Evolutionary conservation across 805 yeast genomes (phyloP).

Genomic region (Vanderwaltozyma tropicalis): DNA sequence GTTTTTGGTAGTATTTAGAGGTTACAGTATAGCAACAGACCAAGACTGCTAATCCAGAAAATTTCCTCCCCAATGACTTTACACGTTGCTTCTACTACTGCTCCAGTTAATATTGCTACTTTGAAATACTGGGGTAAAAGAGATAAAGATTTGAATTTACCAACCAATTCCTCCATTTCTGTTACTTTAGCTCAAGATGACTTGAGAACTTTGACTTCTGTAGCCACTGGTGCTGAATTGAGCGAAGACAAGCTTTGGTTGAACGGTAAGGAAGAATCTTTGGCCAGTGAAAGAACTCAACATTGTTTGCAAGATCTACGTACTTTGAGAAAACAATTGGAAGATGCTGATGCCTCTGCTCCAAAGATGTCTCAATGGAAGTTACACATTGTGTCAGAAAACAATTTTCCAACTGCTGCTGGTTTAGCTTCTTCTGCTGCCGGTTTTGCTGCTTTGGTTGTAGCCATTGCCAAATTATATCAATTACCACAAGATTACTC

Average conservation of each 20-base stretch:
- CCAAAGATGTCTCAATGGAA: constrained; percentile 56
- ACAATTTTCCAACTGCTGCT: constrained; percentile 98
- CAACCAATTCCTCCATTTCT: constrained; percentile 92
- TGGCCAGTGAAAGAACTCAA: constrained; percentile 50
- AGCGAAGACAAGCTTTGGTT: constrained; percentile 65
- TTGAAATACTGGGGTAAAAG: constrained; percentile 98
- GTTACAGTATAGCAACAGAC: background rate
- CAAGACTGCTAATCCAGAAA: background rate
- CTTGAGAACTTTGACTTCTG: constrained; percentile 85
- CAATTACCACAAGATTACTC: constrained; percentile 75
- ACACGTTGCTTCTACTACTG: constrained; percentile 74
- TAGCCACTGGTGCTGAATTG: constrained; percentile 51
- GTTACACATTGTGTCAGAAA: constrained; percentile 79
- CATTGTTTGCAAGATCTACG: constrained; percentile 74
- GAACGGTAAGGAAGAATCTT: constrained; percentile 72
- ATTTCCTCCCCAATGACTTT: constrained; percentile 33
- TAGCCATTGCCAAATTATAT: constrained; percentile 77
- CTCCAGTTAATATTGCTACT: constrained; percentile 97
- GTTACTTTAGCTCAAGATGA: constrained; percentile 90
- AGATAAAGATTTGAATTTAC: constrained; percentile 77
- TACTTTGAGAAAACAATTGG: constrained; percentile 50
- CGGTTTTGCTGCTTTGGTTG: constrained; percentile 92
- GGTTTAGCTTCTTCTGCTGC: constrained; percentile 98
- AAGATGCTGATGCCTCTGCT: constrained; percentile 39
- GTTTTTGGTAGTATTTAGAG: too few species aligned